Percentiles rank a stretch among this genome's conserved stretches.
Evolutionary conservation across 2,329 filamentous ascomycete genomes (phyloP).

Genomic region (Xylariaceae sp.): DNA sequence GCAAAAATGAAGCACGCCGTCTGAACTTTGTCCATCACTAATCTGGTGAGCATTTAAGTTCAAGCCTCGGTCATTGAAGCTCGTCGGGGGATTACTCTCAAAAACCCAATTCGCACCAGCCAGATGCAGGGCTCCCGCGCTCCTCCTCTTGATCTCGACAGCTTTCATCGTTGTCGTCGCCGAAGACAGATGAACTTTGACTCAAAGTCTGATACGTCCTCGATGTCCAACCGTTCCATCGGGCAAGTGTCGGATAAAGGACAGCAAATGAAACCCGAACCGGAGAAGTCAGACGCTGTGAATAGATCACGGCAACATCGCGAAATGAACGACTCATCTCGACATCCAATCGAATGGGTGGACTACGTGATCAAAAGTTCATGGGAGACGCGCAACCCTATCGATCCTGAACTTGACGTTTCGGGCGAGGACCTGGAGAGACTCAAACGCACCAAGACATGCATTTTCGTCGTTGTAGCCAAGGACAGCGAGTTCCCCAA

Average conservation of each 20-base stretch:
- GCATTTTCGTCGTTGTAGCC: constrained; percentile 7
- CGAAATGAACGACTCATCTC: constrained; percentile 2
- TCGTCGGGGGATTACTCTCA: neutral
- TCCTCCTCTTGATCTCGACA: too few species aligned
- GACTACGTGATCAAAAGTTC: constrained; percentile 23
- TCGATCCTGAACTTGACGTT: constrained; percentile 6
- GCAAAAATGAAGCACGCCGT: neutral
- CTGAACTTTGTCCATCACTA: constrained; percentile 5
- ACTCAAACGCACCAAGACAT: constrained; percentile 1
- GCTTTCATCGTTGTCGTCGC: too few species aligned
- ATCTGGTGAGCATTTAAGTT: constrained; percentile 9
- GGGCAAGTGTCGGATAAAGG: neutral
- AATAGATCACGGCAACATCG: too few species aligned
- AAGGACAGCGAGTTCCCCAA: neutral
- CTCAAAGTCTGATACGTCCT: too few species aligned
- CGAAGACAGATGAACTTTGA: too few species aligned
- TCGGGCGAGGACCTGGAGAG: constrained; percentile 3
- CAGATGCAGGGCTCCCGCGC: too few species aligned
- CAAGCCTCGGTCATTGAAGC: constrained; percentile 1
- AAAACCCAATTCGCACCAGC: neutral
- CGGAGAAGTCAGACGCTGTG: too few species aligned
- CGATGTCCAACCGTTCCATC: too few species aligned
- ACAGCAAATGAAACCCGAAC: neutral
- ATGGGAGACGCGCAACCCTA: constrained; percentile 11
- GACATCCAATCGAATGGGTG: constrained; percentile 17